Conservation (phyloP, 768 basidiomycete genomes). For the Mycena alexandri region DNA sequence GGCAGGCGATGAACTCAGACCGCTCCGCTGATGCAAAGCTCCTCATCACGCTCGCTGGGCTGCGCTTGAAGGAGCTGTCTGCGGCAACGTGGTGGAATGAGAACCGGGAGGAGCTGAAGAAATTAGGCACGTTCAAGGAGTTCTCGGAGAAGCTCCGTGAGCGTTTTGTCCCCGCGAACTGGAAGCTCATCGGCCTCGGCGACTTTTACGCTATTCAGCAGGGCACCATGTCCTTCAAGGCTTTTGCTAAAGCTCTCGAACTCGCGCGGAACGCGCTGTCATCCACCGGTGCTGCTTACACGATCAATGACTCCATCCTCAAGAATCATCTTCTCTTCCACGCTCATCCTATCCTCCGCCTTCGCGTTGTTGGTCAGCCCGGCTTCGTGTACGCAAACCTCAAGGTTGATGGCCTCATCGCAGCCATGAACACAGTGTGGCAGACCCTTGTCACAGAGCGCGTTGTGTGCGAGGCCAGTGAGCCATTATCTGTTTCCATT, state of each 20-base stretch:
- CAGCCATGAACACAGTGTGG: slow-evolving; percentile 1
- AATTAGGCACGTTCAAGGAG: not conserved
- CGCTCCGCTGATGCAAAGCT: no score
- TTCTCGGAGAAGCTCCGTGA: not conserved
- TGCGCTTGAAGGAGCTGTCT: not conserved
- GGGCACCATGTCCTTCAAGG: not conserved
- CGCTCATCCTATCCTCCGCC: no score
- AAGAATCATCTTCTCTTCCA: no score
- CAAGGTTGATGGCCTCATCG: slow-evolving; percentile 1
- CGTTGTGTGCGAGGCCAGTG: not conserved
- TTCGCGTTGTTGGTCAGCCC: no score
- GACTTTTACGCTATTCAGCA: slow-evolving; percentile 1
- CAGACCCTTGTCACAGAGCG: not conserved
- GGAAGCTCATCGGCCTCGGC: not conserved
- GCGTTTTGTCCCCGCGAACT: no score
- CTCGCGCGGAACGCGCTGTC: not conserved
- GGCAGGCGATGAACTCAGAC: no score
- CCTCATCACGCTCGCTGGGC: no score
- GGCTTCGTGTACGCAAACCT: not conserved
- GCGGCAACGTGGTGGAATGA: slow-evolving; percentile 15
- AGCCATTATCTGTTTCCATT: not conserved
- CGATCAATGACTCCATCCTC: no score
- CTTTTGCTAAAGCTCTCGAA: not conserved
- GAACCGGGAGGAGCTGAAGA: not conserved
- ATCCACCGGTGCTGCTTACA: not conserved